Evolutionary conservation across 2,329 filamentous ascomycete species (phyloP).

Genomic region (Anisogramma anomala): DNA sequence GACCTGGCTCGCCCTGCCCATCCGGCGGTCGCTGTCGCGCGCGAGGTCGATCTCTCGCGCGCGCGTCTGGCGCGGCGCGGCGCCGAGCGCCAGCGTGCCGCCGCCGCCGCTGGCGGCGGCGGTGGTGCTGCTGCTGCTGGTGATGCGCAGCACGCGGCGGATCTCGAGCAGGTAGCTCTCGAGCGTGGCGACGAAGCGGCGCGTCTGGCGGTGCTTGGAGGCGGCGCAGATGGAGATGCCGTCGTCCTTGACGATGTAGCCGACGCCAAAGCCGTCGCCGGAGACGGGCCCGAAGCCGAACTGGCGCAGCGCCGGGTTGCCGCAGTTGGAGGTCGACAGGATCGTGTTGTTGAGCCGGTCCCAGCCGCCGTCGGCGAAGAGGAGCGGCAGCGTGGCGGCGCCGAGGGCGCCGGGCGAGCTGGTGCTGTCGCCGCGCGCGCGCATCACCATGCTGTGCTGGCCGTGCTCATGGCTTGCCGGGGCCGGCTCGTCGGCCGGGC

Average conservation of each 20-base stretch:
- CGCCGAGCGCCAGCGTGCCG: conserved; percentile 15
- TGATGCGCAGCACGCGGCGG: conserved; percentile 67
- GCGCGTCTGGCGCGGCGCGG: conserved; percentile 33
- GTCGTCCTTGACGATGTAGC: conserved; percentile 97
- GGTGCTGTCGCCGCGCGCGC: conserved; percentile 44
- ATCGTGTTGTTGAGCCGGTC: conserved; percentile 92
- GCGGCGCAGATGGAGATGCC: conserved; percentile 82
- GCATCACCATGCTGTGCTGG: conserved; percentile 24
- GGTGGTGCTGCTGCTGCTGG: conserved; percentile 46
- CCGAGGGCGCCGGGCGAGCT: conserved; percentile 32
- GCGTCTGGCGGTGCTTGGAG: conserved; percentile 88
- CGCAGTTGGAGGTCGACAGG: conserved; percentile 95
- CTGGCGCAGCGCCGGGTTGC: conserved; percentile 85
- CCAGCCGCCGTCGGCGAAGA: conserved; percentile 86
- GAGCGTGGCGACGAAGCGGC: conserved; percentile 76
- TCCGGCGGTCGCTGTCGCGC: neutral
- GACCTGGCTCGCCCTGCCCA: conserved; percentile 32
- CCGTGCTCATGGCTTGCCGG: conserved; percentile 20
- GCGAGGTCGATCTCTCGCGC: conserved; percentile 41
- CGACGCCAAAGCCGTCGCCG: conserved; percentile 90
- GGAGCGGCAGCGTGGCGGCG: conserved; percentile 50
- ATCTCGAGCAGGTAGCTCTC: conserved; percentile 89
- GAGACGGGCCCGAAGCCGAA: conserved; percentile 95
- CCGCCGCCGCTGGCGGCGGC: conserved; percentile 28
- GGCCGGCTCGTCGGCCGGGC: conserved; percentile 42